Evolutionary conservation across 140 eudicot genomes (phyloP).

Genomic region (Senecio squalidus): DNA sequence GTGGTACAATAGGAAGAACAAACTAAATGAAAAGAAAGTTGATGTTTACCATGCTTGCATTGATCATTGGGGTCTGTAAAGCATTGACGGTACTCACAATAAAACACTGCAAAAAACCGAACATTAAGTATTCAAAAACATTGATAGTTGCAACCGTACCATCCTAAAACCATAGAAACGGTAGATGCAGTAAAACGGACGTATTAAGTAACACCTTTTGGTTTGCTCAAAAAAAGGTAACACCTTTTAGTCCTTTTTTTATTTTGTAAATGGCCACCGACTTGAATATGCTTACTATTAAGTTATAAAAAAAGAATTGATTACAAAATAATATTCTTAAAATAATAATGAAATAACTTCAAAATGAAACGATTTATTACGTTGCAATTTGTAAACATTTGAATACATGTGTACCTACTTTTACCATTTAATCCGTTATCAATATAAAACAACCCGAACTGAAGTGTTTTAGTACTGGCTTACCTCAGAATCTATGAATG

Average conservation of each 20-base stretch:
- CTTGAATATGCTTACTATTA: too few relatives aligned
- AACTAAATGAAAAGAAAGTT: conserved; percentile 4
- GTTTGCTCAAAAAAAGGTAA: too few relatives aligned
- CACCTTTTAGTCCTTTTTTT: neutral
- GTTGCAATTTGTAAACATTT: neutral
- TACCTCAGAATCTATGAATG: conserved; percentile 98
- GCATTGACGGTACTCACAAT: conserved; percentile 97
- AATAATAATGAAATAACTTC: neutral
- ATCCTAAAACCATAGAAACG: neutral
- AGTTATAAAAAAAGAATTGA: too few relatives aligned
- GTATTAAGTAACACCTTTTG: neutral
- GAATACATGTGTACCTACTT: neutral
- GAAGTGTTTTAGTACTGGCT: too few relatives aligned
- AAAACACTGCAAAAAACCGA: conserved; percentile 62
- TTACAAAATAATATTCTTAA: neutral
- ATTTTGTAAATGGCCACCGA: neutral
- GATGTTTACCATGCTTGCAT: conserved; percentile 89
- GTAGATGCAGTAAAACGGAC: neutral
- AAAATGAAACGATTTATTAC: neutral
- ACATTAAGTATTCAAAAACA: neutral
- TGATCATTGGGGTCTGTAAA: conserved; percentile 92
- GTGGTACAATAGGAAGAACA: conserved; percentile 3
- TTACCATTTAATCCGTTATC: neutral
- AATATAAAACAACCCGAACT: too few relatives aligned
- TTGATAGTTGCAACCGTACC: neutral